Conservation (phyloP, 2,329 filamentous ascomycete genomes). For the Zymoseptoria ardabiliae region DNA sequence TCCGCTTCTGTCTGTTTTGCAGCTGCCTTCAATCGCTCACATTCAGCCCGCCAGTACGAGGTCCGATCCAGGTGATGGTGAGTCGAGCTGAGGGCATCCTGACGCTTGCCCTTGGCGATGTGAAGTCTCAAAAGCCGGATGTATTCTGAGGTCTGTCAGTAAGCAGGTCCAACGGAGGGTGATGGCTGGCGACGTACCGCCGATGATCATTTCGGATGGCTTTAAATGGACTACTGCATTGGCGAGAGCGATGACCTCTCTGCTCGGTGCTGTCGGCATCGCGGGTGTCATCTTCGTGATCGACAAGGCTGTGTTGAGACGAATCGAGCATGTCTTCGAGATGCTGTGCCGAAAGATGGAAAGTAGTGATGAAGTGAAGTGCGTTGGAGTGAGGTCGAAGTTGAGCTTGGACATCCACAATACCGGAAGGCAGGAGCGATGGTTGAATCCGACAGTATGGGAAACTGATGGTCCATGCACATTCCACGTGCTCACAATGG, state of each 20-base stretch:
- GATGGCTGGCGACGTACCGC: conserved; percentile 13
- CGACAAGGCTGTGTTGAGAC: neutral
- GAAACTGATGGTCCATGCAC: neutral
- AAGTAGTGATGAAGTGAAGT: neutral
- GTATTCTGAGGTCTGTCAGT: conserved; percentile 21
- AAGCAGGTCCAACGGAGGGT: neutral
- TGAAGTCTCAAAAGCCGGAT: conserved; percentile 30
- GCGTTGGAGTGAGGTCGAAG: neutral
- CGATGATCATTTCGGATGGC: conserved; percentile 29
- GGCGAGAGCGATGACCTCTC: conserved; percentile 20
- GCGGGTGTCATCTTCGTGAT: neutral
- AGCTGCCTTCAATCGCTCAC: conserved; percentile 17
- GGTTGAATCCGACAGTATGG: neutral
- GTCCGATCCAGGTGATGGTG: conserved; percentile 34
- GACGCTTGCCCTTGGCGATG: conserved; percentile 21
- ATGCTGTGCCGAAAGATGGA: neutral
- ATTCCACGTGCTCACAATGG: neutral
- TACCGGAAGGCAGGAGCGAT: neutral
- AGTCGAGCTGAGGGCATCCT: conserved; percentile 18
- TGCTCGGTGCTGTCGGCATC: conserved; percentile 4
- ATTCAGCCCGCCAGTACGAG: conserved; percentile 32
- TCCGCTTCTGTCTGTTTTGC: conserved; percentile 15
- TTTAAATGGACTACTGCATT: conserved; percentile 31
- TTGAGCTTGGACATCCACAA: neutral
- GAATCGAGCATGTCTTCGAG: neutral